phyloP scores from a whole-genome alignment of 208 protist genomes.

The Trypanosoma theileri region DNA sequence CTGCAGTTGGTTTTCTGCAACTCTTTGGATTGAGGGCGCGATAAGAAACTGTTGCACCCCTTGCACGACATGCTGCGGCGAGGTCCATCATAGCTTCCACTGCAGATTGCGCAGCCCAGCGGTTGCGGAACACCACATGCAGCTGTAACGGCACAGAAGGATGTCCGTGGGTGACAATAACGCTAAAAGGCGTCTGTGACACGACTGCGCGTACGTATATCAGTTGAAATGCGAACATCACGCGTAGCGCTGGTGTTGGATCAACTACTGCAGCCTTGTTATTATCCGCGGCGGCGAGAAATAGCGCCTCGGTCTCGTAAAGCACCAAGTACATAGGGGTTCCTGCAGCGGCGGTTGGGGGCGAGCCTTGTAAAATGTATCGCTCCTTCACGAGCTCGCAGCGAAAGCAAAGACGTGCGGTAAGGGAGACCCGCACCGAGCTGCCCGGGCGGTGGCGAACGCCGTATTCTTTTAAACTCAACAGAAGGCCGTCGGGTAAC shows the following conservation, averaged over 20 bases:
- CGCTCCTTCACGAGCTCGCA: conserved; percentile 53
- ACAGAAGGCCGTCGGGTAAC: background rate
- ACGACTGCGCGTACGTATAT: conserved; percentile 37
- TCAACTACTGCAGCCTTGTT: background rate
- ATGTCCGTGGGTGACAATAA: conserved; percentile 40
- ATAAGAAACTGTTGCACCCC: conserved; percentile 40
- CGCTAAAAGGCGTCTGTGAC: conserved; percentile 36
- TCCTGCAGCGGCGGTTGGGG: conserved; percentile 30
- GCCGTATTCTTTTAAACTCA: conserved; percentile 2
- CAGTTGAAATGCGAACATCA: conserved; percentile 44
- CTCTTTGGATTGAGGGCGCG: conserved; percentile 28
- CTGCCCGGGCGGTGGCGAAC: conserved; percentile 3
- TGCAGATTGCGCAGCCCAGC: conserved; percentile 21
- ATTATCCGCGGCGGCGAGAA: conserved; percentile 15
- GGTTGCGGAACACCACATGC: conserved; percentile 37
- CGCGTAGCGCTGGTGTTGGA: background rate
- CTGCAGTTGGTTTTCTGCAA: background rate
- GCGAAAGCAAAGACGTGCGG: conserved; percentile 5
- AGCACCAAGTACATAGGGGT: conserved; percentile 42
- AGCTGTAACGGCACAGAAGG: conserved; percentile 27
- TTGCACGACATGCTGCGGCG: conserved; percentile 29
- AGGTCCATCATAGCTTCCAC: conserved; percentile 33
- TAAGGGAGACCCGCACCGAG: background rate
- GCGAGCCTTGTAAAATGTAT: conserved; percentile 12
- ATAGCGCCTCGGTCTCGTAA: conserved; percentile 22